Evolutionary conservation across 2,329 filamentous ascomycete species (phyloP), one percentile per base, ranked within the genome.

Genomic region (Rasamsonia emersonii): DNA sequence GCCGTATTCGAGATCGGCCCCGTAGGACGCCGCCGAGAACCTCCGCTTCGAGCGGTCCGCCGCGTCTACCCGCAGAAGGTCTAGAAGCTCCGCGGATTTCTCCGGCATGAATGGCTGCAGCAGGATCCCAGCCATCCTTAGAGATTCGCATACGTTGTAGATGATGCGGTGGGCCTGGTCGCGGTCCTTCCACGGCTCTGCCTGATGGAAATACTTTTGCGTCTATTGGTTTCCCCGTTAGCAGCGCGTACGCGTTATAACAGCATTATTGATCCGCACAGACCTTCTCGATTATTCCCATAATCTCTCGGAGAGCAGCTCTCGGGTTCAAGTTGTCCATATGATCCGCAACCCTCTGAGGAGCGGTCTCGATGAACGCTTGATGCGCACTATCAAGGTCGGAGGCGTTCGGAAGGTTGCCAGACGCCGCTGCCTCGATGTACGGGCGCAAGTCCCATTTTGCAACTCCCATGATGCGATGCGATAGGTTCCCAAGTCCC

Each of bases 21-120:
- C 77, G 17, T 78, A 61, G 16, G 44, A 53, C 4, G 85, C 80
- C 51, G 76, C 71, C 11, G 70, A 63, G 38, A 86, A 72, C 0
- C 65, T 71, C 35, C 89, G 71, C 32, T 71, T 73, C 7, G 72
- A 67, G 17, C 47, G 42, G 24, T 52, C 43, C 28, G 46, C 37
- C 6, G 64, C 53, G 3, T 65, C 61, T 4, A 98, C 86, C 1
- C 82, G 80, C 6, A 98, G 64, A 48, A 80, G 72, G 53, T 94
- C 81, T 1, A 98, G 71, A 18, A 95, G 59, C 43, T 75, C 64
- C 8, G 61, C 59, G 28, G 85, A 73, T 57, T 93, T 93, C 24
- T 64, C 68, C 0, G 91, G 91, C 72, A 98, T 93, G 50, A 88
- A 84, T 1, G 91, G 86, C 56, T 94, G 88, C 26, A 98, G 64